These are phyloP conservation scores for Onygena corvina DNA, from an alignment of 2,329 filamentous ascomycete genomes.

Conservation along the genomic window DNA sequence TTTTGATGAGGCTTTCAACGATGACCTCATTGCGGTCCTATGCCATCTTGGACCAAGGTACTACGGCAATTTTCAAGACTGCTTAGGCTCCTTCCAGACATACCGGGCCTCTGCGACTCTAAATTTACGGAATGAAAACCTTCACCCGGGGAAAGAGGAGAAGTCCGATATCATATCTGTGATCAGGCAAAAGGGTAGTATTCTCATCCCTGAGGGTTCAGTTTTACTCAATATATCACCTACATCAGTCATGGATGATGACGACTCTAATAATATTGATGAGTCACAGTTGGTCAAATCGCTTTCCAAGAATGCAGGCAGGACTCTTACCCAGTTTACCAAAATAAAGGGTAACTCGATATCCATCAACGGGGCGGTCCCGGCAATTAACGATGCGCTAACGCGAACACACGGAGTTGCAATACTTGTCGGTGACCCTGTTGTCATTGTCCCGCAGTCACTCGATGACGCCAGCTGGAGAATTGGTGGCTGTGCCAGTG, in stretches of 20 bases:
- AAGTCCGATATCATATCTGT: constrained; percentile 82
- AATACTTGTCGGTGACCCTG: constrained; percentile 68
- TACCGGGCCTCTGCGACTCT: constrained; percentile 86
- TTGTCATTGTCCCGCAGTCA: constrained; percentile 67
- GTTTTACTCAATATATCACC: constrained; percentile 76
- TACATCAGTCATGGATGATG: constrained; percentile 65
- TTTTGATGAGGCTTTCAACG: constrained; percentile 75
- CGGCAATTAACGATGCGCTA: constrained; percentile 80
- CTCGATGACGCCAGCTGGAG: constrained; percentile 90
- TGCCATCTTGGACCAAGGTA: constrained; percentile 83
- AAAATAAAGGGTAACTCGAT: constrained; percentile 64
- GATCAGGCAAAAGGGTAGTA: constrained; percentile 72
- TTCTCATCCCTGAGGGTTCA: constrained; percentile 66
- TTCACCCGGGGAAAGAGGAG: constrained; percentile 81
- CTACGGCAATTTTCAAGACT: constrained; percentile 92
- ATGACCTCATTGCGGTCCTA: constrained; percentile 84
- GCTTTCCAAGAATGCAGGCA: constrained; percentile 59
- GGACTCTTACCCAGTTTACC: constrained; percentile 56
- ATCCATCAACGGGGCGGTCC: constrained; percentile 77
- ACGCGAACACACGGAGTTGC: constrained; percentile 68
- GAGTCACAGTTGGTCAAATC: constrained; percentile 65
- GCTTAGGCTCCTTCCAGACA: constrained; percentile 87
- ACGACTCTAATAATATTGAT: constrained; percentile 58
- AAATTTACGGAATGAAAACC: constrained; percentile 79
- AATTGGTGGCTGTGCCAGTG: constrained; percentile 76